Evolutionary conservation across 1,284 basidiomycete genomes (phyloP).

Genomic region (Fistulina hepatica): DNA sequence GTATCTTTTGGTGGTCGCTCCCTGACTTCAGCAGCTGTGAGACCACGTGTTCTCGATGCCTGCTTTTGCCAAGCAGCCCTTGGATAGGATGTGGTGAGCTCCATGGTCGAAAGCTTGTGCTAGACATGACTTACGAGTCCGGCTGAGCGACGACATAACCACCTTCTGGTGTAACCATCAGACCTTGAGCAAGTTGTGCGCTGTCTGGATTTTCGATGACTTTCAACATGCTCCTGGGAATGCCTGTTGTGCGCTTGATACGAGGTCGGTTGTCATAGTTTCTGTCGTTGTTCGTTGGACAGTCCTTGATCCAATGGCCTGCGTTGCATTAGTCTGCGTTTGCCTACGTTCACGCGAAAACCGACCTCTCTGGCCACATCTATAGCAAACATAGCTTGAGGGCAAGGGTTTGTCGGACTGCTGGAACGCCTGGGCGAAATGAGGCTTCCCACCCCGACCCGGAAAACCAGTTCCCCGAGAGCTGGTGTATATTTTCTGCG

Average conservation of each 20-base stretch:
- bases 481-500: slow-evolving; percentile 58
- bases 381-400: slow-evolving; percentile 96
- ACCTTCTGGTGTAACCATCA: slow-evolving; percentile 96
- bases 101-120: slow-evolving; percentile 3
- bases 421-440: slow-evolving; percentile 31
- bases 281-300: slow-evolving; percentile 93
- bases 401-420: slow-evolving; percentile 65
- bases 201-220: slow-evolving; percentile 82
- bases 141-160: slow-evolving; percentile 93
- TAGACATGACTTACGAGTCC: slow-evolving; percentile 57
- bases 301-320: slow-evolving; percentile 99
- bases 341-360: slow-evolving; percentile 1
- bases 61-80: slow-evolving; percentile 91
- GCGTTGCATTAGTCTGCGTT: slow-evolving; percentile 13
- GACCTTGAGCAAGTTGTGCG: slow-evolving; percentile 67
- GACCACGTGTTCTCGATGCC: slow-evolving; percentile 63
- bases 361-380: slow-evolving; percentile 93
- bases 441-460: slow-evolving; percentile 57
- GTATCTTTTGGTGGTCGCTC: slow-evolving; percentile 73
- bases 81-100: slow-evolving; percentile 22
- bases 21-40: slow-evolving; percentile 78
- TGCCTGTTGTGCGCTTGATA: slow-evolving; percentile 96
- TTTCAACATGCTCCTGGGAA: slow-evolving; percentile 94
- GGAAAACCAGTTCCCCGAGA: slow-evolving; percentile 47
- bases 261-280: slow-evolving; percentile 91